Base-by-base conservation (phyloP, 495 filamentous ascomycete genomes). In the Aspergillus ellipticus region DNA sequence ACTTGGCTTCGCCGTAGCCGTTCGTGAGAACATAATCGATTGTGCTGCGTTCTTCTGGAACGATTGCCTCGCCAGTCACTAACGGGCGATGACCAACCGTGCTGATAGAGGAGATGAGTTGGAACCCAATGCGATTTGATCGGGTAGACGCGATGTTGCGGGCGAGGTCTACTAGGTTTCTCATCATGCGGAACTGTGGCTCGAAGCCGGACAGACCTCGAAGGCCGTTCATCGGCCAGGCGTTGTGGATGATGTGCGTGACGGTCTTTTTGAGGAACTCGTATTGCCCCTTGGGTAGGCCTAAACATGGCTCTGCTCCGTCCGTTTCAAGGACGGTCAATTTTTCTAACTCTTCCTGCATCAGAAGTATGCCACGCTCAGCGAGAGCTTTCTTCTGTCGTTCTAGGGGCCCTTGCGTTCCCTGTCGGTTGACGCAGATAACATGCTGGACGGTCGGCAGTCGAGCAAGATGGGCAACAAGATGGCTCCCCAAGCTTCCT, bases 191-290 rank as follows among this genome's bases (percentile, higher is more conserved):
- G 55, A 85, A 81, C 52, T 84, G 81, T 0, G 71, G 46, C 53
- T 80, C 79, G 33, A 81, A 80, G 7, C 60, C 69, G 2, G 67
- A 57, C 0, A 85, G 21, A 0, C 73, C 66, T 1, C 75, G 64
- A 26, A 63, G 76, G 20, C 58, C 72, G 55, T 71, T 79, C 80
- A 85, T 83, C 0, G 77, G 79, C 81, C 80, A 84, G 4, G 81
- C 82, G 50, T 81, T 84, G 62, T 85, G 81, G 31, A 84, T 59
- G 17, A 85, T 77, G 42, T 82, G 75, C 0, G 81, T 84, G 1
- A 79, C 78, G n/a, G 42, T 65, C 4, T 63, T 49, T 3, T 68
- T 48, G 4, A 84, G 70, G 4, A 43, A 19, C 19, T 67, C 28
- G 51, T 82, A 83, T 1, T 72, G 66, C 15, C 55, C 31, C 0